Percentiles rank a stretch among this genome's conserved stretches.
phyloP scores from a whole-genome alignment of 495 filamentous ascomycete genomes.

The Symbiotaphrina buchneri region DNA sequence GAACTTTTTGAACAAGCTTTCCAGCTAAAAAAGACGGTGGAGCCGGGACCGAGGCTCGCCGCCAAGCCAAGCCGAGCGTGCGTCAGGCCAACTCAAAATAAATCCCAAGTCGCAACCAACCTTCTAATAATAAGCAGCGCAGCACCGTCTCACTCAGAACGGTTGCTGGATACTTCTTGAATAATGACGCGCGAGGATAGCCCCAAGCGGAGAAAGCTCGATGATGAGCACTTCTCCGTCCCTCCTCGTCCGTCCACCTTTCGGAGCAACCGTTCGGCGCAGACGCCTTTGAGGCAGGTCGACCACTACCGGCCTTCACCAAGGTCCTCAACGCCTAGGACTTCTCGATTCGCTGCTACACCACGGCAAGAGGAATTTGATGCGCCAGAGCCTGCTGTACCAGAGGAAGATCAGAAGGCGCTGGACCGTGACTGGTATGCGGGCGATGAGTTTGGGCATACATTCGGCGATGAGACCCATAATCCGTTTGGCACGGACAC shows the following conservation, averaged over 20 bases:
- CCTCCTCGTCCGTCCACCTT: slow-evolving; percentile 25
- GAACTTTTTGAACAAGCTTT: too few relatives aligned
- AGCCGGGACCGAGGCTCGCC: too few relatives aligned
- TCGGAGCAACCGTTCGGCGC: slow-evolving; percentile 7
- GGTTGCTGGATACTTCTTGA: too few relatives aligned
- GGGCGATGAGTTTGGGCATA: slow-evolving; percentile 54
- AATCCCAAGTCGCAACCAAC: too few relatives aligned
- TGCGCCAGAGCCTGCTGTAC: slow-evolving; percentile 10
- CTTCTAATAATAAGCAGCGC: too few relatives aligned
- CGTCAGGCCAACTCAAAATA: too few relatives aligned
- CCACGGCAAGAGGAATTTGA: slow-evolving; percentile 12
- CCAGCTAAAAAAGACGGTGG: too few relatives aligned
- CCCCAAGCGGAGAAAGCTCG: slow-evolving; percentile 37
- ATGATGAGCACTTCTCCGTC: slow-evolving; percentile 31
- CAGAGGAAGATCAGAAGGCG: slow-evolving; percentile 25
- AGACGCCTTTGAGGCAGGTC: slow-evolving; percentile 9
- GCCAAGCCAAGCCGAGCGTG: too few relatives aligned
- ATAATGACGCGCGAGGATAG: too few relatives aligned
- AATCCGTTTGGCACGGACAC: slow-evolving; percentile 45
- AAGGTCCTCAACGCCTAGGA: slow-evolving; percentile 6
- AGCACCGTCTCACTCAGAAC: too few relatives aligned
- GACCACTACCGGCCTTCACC: slow-evolving; percentile 3
- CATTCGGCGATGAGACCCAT: slow-evolving; percentile 55
- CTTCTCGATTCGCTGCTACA: slow-evolving; percentile 4
- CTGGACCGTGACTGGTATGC: slow-evolving; percentile 80